Conservation (phyloP, 495 filamentous ascomycete species). For the Trichoderma asperelloides region DNA sequence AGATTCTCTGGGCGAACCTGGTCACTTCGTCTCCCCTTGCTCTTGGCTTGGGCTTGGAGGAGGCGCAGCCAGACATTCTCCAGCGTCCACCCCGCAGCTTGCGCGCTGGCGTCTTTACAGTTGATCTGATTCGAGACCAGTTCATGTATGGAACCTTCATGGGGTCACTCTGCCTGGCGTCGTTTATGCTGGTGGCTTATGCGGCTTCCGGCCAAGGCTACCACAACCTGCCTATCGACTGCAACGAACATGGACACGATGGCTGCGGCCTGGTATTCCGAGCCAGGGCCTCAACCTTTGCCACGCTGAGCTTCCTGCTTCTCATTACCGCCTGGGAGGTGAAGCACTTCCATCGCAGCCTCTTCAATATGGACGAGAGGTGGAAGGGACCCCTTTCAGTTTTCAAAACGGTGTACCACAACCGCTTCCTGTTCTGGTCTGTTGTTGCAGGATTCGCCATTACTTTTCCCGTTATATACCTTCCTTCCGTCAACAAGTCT, state of each 20-base stretch:
- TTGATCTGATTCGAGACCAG: constrained; percentile 50
- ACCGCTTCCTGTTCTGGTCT: constrained; percentile 49
- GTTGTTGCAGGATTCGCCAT: constrained; percentile 47
- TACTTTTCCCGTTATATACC: constrained; percentile 49
- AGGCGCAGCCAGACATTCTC: constrained; percentile 49
- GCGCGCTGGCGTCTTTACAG: constrained; percentile 44
- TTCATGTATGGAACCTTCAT: constrained; percentile 49
- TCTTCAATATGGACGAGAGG: constrained; percentile 43
- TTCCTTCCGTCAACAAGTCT: constrained; percentile 41
- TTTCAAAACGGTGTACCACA: constrained; percentile 44
- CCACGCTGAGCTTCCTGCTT: constrained; percentile 50
- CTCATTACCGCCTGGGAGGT: constrained; percentile 52
- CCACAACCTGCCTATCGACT: constrained; percentile 31
- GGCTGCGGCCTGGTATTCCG: constrained; percentile 47
- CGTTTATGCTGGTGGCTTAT: constrained; percentile 44
- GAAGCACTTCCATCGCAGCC: constrained; percentile 44
- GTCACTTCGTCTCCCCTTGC: constrained; percentile 50
- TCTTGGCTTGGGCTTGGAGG: constrained; percentile 49
- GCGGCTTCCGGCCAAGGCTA: constrained; percentile 23
- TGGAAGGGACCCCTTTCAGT: constrained; percentile 31
- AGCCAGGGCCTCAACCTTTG: constrained; percentile 62
- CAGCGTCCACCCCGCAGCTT: constrained; percentile 42
- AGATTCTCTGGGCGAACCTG: constrained; percentile 55
- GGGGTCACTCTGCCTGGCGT: constrained; percentile 43
- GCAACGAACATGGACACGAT: constrained; percentile 38